Conservation (phyloP, 495 filamentous ascomycete species). For the Trichoderma reesei region DNA sequence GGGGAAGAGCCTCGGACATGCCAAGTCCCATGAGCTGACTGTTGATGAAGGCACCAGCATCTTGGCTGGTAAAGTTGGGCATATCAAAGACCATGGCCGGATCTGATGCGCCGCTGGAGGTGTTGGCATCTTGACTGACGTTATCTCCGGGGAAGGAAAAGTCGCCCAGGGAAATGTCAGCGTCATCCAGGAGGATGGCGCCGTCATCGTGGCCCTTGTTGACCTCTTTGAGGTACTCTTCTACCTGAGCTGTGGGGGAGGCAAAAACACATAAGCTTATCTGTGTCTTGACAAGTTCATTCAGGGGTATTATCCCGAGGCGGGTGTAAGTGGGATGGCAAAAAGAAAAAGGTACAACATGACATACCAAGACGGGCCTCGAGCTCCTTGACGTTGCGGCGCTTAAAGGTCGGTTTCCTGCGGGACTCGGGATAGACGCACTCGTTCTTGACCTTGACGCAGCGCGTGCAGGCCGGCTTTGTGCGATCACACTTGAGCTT, state of each 20-base stretch:
- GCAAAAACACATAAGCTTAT: background rate
- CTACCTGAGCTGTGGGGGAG: slow-evolving; percentile 33
- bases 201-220: slow-evolving; percentile 13
- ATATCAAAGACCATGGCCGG: background rate
- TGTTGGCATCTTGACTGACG: background rate
- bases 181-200: background rate
- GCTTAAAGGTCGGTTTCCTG: slow-evolving; percentile 80
- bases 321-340: background rate
- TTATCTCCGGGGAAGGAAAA: background rate
- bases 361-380: slow-evolving; percentile 65
- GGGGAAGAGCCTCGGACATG: slow-evolving; percentile 33
- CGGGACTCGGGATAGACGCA: slow-evolving; percentile 77
- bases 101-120: background rate
- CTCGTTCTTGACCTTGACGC: slow-evolving; percentile 55
- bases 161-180: background rate
- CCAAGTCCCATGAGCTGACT: slow-evolving; percentile 30
- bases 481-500: slow-evolving; percentile 58
- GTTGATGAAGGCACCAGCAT: background rate
- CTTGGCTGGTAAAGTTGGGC: background rate
- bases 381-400: slow-evolving; percentile 76
- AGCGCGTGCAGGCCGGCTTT: slow-evolving; percentile 65
- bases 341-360: background rate
- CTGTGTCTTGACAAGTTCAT: too few relatives aligned
- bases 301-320: too few relatives aligned
- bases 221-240: slow-evolving; percentile 32